phyloP scores from a whole-genome alignment of 23 red algal genomes.

The Gracilaria gracilis region DNA sequence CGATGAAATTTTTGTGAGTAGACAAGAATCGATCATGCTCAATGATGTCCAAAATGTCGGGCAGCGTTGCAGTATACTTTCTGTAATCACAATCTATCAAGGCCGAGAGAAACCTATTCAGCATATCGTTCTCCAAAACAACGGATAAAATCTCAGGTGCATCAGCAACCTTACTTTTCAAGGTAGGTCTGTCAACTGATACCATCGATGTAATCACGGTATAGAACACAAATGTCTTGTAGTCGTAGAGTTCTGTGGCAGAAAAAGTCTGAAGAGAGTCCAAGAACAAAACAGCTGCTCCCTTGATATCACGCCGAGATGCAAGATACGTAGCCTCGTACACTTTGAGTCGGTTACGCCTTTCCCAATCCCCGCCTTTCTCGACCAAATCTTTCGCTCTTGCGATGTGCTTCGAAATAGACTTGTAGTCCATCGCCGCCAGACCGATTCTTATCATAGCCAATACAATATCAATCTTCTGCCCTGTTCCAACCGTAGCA shows the following conservation, averaged over 20 bases:
- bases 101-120: conserved; percentile 75
- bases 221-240: conserved; percentile 87
- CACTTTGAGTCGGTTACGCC: conserved; percentile 97
- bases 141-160: conserved; percentile 92
- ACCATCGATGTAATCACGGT: conserved; percentile 90
- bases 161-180: conserved; percentile 79
- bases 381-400: conserved; percentile 85
- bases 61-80: conserved; percentile 77
- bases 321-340: conserved; percentile 91
- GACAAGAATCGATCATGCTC: conserved; percentile 76
- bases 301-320: conserved; percentile 76
- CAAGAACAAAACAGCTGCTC: conserved; percentile 80
- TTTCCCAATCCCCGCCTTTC: conserved; percentile 97
- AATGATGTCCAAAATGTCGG: conserved; percentile 75
- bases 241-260: conserved; percentile 87
- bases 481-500: conserved; percentile 89
- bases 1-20: conserved; percentile 80
- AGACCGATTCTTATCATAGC: conserved; percentile 86
- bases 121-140: conserved; percentile 69
- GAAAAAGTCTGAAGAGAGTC: conserved; percentile 96
- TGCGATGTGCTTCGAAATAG: conserved; percentile 62
- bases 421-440: conserved; percentile 69
- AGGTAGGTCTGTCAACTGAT: conserved; percentile 86
- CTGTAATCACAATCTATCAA: conserved; percentile 93
- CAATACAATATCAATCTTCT: conserved; percentile 94